Conservation (phyloP, 1,284 basidiomycete species). For the Retiboletus fuscus region DNA sequence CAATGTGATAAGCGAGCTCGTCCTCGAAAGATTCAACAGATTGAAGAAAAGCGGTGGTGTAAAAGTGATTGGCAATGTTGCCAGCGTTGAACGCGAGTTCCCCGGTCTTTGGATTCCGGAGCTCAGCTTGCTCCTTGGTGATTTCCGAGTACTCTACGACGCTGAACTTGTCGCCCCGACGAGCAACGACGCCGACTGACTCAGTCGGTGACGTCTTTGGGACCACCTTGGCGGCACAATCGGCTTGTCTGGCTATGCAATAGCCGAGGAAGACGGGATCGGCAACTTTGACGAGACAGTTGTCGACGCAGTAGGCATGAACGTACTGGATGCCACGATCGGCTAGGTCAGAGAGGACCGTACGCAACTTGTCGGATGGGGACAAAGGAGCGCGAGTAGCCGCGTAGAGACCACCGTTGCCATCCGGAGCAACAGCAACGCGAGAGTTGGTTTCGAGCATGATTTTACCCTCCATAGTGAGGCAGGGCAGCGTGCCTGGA, state of each 20-base stretch:
- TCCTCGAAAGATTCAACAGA: slow-evolving; percentile 86
- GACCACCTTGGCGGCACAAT: slow-evolving; percentile 96
- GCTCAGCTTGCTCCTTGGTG: slow-evolving; percentile 85
- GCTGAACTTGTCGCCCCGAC: slow-evolving; percentile 83
- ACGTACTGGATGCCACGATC: slow-evolving; percentile 87
- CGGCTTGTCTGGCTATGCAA: slow-evolving; percentile 86
- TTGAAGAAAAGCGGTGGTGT: slow-evolving; percentile 89
- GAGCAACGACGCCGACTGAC: slow-evolving; percentile 94
- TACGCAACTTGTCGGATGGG: slow-evolving; percentile 66
- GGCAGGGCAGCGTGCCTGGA: slow-evolving; percentile 92
- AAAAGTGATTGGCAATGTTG: slow-evolving; percentile 99
- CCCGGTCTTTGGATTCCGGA: slow-evolving; percentile 74
- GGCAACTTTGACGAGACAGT: slow-evolving; percentile 97
- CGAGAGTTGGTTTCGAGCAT: slow-evolving; percentile 83
- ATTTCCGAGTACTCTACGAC: slow-evolving; percentile 99
- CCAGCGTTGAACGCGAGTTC: slow-evolving; percentile 92
- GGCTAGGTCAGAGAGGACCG: slow-evolving; percentile 88
- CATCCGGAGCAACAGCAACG: slow-evolving; percentile 95
- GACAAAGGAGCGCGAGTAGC: slow-evolving; percentile 87
- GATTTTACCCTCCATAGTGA: slow-evolving; percentile 95
- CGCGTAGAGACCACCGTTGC: slow-evolving; percentile 97
- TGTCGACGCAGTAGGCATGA: slow-evolving; percentile 98
- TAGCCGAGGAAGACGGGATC: slow-evolving; percentile 98
- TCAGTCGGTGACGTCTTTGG: slow-evolving; percentile 90
- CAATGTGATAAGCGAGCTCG: slow-evolving; percentile 96